Base-by-base conservation (phyloP, 192 early-diverging fungal species). In the Coemansia nantahalensis region DNA sequence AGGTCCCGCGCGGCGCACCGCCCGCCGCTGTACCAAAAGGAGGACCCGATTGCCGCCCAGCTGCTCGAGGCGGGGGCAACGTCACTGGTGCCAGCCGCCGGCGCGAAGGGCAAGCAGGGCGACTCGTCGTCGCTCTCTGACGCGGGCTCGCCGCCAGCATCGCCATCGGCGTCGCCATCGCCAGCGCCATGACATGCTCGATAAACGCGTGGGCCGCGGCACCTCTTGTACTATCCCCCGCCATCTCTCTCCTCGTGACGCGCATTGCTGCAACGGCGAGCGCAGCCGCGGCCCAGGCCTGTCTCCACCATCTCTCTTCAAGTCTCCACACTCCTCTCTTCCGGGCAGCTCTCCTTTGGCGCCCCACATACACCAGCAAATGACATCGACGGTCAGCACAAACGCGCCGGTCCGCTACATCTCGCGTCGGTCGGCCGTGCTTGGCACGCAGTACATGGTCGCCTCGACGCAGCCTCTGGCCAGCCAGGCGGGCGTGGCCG, bases 391-490 rank as follows among this genome's bases (percentile, higher is more conserved):
- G 30, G 61, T 65, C 14, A 31, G 28, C 32, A 31, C 36, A 21
- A 73, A 65, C 62, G 17, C 15, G 0, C 3, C 47, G 21, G 45
- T 65, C 0, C 54, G 54, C 4, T 74, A 68, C 51, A 60, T 53
- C 16, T 64, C 75, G 40, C 60, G 79, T 30, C 64, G 79, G 12
- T 83, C 81, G 15, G 57, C 76, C 14, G 78, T 87, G 3, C 77
- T 80, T 45, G 79, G 80, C 10, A 82, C 70, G 2, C 77, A 74
- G 17, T 84, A 80, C 44, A 86, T 90, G 74, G 86, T 90, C 2
- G 68, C 58, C 11, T 75, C 45, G 32, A 83, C 83, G 33, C 86
- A 91, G 69, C 87, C 87, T 10, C 65, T 88, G 22, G 89, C 89
- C 9, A 78, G 79, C 41, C 70, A 85, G 35, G 81, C 82, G 1